Percentiles rank a stretch among this genome's conserved stretches.
Evolutionary conservation across 306 rosid genomes (phyloP).

Genomic region (Trichosanthes truncata): DNA sequence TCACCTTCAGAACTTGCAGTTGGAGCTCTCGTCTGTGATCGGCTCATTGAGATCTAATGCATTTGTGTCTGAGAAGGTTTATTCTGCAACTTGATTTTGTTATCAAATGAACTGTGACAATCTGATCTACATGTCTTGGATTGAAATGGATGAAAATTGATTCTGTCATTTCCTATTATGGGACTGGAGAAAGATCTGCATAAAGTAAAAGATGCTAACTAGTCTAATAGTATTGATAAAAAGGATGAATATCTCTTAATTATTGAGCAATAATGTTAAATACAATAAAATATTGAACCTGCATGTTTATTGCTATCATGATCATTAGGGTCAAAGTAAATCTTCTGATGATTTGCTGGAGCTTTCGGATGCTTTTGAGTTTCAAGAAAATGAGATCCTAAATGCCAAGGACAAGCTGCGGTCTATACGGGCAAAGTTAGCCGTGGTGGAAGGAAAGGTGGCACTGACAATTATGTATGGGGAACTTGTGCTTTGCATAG

Average conservation of each 20-base stretch:
- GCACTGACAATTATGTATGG: slow-evolving; percentile 61
- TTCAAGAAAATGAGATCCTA: slow-evolving; percentile 75
- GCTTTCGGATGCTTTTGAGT: slow-evolving; percentile 65
- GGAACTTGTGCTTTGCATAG: neutral
- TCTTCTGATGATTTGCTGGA: slow-evolving; percentile 40
- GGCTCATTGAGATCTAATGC: slow-evolving; percentile 37
- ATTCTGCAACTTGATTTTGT: neutral
- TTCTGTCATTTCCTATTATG: neutral
- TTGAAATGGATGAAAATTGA: neutral
- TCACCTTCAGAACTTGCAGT: slow-evolving; percentile 50
- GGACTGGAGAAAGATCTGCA: neutral
- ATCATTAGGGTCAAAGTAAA: slow-evolving; percentile 42
- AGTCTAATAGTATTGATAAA: neutral
- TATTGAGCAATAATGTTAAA: neutral
- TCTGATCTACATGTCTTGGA: neutral
- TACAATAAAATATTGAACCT: neutral
- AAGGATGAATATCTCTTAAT: neutral
- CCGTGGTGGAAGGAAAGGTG: slow-evolving; percentile 85
- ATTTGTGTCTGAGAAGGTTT: slow-evolving; percentile 28
- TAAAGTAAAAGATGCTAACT: neutral
- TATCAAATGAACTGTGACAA: neutral
- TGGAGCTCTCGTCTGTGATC: slow-evolving; percentile 54
- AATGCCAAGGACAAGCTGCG: slow-evolving; percentile 54
- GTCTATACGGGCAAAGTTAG: slow-evolving; percentile 63
- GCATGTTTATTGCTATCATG: slow-evolving; percentile 8